Percentiles rank a stretch among this genome's conserved stretches.
These are phyloP conservation scores for Ustilago curta DNA, from an alignment of 1,284 basidiomycete genomes.

Conservation along the genomic window DNA sequence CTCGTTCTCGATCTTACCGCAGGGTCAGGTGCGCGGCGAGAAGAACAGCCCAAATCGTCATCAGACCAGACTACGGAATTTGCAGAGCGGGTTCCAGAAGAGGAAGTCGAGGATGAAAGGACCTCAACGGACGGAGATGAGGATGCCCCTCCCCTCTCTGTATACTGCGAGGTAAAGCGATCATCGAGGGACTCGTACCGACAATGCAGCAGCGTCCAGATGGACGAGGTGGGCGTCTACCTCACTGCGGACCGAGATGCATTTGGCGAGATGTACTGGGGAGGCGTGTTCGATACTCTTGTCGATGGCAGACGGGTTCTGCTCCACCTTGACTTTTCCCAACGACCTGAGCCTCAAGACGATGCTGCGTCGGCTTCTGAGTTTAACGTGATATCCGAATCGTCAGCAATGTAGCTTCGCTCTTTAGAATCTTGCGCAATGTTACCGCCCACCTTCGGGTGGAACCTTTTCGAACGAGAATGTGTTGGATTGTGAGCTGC, in stretches of 20 bases:
- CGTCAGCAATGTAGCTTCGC: neutral
- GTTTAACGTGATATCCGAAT: neutral
- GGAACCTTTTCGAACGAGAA: neutral
- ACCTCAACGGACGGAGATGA: neutral
- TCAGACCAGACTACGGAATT: neutral
- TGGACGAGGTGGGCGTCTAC: conserved; percentile 40
- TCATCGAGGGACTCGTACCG: conserved; percentile 4
- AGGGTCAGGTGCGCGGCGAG: neutral
- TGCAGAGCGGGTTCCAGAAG: neutral
- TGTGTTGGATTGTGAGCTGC: neutral
- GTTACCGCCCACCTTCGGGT: neutral
- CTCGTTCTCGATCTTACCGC: conserved; percentile 20
- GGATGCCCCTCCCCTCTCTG: conserved; percentile 9
- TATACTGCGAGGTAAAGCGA: conserved; percentile 16
- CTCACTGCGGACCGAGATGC: conserved; percentile 13
- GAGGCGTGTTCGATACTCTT: neutral
- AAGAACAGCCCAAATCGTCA: neutral
- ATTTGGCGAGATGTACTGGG: conserved; percentile 3
- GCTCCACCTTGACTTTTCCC: conserved; percentile 27
- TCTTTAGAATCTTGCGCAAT: neutral
- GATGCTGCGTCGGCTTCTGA: neutral
- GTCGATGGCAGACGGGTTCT: conserved; percentile 12
- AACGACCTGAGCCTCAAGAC: conserved; percentile 4
- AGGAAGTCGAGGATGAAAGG: neutral
- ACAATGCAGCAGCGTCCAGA: conserved; percentile 46